phyloP scores from a whole-genome alignment of 495 filamentous ascomycete genomes.

The Pyrenula aspistea region DNA sequence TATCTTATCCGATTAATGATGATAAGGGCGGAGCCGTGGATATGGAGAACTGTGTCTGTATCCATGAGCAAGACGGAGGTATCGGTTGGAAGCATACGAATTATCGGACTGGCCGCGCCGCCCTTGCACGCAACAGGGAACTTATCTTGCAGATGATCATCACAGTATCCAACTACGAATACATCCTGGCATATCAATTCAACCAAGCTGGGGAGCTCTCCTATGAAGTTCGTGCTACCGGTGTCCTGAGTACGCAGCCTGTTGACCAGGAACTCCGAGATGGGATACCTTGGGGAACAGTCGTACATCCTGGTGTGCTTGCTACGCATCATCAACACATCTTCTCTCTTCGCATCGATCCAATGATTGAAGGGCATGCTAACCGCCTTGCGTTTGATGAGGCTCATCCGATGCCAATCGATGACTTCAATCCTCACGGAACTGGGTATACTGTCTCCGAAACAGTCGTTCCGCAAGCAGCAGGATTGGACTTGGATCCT shows the following conservation, averaged over 20 bases:
- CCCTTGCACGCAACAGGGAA: slow-evolving; percentile 46
- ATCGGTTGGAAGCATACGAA: slow-evolving; percentile 59
- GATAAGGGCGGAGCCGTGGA: slow-evolving; percentile 40
- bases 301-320: slow-evolving; percentile 77
- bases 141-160: slow-evolving; percentile 64
- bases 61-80: slow-evolving; percentile 58
- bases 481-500: slow-evolving; percentile 51
- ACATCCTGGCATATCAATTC: slow-evolving; percentile 75
- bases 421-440: slow-evolving; percentile 66
- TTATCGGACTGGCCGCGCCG: slow-evolving; percentile 47
- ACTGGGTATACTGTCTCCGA: slow-evolving; percentile 60
- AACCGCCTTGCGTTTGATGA: slow-evolving; percentile 65
- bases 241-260: slow-evolving; percentile 74
- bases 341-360: slow-evolving; percentile 79
- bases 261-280: slow-evolving; percentile 46
- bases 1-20: slow-evolving; percentile 45
- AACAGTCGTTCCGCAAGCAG: slow-evolving; percentile 46
- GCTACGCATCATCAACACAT: slow-evolving; percentile 78
- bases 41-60: slow-evolving; percentile 46
- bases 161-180: slow-evolving; percentile 75
- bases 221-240: slow-evolving; percentile 76
- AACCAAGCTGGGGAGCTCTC: slow-evolving; percentile 71
- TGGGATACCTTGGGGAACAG: slow-evolving; percentile 63
- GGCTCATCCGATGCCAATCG: slow-evolving; percentile 58
- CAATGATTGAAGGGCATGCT: slow-evolving; percentile 61